phyloP scores from a whole-genome alignment of 768 basidiomycete genomes.

The Favolaschia claudopus region DNA sequence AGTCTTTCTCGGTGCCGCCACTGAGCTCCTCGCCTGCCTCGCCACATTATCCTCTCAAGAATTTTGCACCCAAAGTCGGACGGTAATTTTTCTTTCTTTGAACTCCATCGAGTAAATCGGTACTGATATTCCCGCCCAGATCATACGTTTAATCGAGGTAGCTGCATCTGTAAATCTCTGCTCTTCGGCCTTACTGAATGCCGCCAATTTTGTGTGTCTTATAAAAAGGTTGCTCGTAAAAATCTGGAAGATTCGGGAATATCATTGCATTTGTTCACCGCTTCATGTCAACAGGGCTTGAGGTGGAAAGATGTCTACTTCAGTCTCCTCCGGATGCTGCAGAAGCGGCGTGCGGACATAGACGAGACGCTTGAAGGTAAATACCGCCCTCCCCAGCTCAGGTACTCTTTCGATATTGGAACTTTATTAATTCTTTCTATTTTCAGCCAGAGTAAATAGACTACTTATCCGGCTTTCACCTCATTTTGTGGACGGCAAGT shows the following conservation, averaged over 20 bases:
- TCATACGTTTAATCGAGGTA: conserved; percentile 27
- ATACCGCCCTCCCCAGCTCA: not conserved
- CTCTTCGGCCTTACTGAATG: not conserved
- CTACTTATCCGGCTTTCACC: conserved; percentile 20
- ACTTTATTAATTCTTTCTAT: not conserved
- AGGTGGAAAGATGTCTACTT: conserved; percentile 15
- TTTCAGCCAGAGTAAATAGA: conserved; percentile 13
- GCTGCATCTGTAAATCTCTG: not conserved
- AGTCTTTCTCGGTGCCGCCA: conserved; percentile 11
- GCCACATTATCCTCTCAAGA: conserved; percentile 3
- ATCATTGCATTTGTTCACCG: conserved; percentile 19
- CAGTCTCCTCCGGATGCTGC: conserved; percentile 21
- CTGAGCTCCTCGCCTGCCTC: conserved; percentile 17
- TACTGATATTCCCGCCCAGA: conserved; percentile 13
- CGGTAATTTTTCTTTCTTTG: conserved; percentile 13
- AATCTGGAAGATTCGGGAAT: conserved; percentile 22
- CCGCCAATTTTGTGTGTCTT: no score
- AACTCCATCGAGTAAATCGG: not conserved
- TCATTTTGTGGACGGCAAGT: conserved; percentile 10
- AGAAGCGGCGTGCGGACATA: conserved; percentile 8
- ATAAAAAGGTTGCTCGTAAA: conserved; percentile 17
- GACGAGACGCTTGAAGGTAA: conserved; percentile 18
- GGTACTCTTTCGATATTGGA: not conserved
- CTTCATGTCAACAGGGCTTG: conserved; percentile 14
- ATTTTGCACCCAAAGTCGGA: conserved; percentile 22